phyloP scores from a whole-genome alignment of 2,329 filamentous ascomycete genomes.

The Aspergillus texensis region DNA sequence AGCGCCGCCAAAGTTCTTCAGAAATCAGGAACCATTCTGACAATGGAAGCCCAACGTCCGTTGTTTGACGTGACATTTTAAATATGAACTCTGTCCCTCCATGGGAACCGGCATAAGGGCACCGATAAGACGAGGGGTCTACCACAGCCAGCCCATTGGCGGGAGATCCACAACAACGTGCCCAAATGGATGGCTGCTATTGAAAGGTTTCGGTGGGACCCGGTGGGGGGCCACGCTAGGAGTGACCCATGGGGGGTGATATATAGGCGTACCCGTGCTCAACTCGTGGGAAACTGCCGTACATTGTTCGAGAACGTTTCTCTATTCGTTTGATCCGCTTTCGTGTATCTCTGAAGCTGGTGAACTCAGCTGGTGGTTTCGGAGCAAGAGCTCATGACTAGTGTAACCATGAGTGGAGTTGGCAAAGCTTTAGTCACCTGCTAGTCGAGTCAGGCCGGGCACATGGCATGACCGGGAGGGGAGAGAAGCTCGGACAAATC shows the following conservation, averaged over 20 bases:
- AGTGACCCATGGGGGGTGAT: background rate
- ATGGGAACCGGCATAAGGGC: background rate
- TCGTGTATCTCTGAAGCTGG: background rate
- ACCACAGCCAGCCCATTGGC: slow-evolving; percentile 7
- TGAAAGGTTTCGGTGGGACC: slow-evolving; percentile 17
- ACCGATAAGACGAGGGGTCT: background rate
- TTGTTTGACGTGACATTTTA: slow-evolving; percentile 2
- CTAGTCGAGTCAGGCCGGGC: background rate
- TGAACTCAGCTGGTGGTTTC: background rate
- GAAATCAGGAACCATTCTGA: slow-evolving; percentile 9
- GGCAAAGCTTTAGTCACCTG: background rate
- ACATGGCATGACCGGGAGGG: background rate
- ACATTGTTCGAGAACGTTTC: background rate
- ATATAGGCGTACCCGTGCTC: background rate
- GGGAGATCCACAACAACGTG: slow-evolving; percentile 23
- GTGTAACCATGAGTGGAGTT: background rate
- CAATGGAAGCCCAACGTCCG: background rate
- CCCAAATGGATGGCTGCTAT: slow-evolving; percentile 24
- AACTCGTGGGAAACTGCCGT: background rate
- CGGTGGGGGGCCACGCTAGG: slow-evolving; percentile 9
- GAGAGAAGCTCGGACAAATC: background rate
- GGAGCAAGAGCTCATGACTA: background rate
- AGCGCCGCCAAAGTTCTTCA: slow-evolving; percentile 10
- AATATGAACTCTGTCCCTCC: background rate
- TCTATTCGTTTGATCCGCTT: background rate